These are phyloP conservation scores for Alternaria gaisen DNA, from an alignment of 2,329 filamentous ascomycete species.

Conservation along the genomic window DNA sequence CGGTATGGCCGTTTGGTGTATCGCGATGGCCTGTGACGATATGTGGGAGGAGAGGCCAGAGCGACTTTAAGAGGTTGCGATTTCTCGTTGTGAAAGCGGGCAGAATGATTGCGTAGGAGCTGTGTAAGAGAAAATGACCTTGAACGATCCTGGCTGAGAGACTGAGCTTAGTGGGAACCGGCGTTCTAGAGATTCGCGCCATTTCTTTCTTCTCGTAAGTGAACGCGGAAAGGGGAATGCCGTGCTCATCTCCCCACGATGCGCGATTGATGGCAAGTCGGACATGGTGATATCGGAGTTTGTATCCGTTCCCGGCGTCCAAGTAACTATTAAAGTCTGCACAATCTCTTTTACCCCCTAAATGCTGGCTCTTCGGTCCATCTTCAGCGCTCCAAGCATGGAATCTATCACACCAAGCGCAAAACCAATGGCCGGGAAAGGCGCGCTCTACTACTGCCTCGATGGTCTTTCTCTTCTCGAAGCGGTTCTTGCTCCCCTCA, in stretches of 20 bases:
- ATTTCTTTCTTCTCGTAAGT: constrained; percentile 15
- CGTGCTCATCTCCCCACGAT: constrained; percentile 32
- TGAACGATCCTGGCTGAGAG: constrained; percentile 25
- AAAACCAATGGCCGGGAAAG: constrained; percentile 45
- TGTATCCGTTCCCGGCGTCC: constrained; percentile 25
- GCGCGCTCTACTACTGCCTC: constrained; percentile 43
- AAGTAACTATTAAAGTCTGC: constrained; percentile 40
- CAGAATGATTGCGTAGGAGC: constrained; percentile 28
- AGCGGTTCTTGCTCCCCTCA: constrained; percentile 18
- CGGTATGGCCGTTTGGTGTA: constrained; percentile 31
- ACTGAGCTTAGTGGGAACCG: constrained; percentile 21
- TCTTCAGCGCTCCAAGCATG: constrained; percentile 29
- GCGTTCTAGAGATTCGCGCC: constrained; percentile 25
- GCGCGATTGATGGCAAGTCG: constrained; percentile 36
- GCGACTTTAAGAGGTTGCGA: constrained; percentile 19
- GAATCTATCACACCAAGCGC: constrained; percentile 47
- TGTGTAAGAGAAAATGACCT: constrained; percentile 30
- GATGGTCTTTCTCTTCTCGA: constrained; percentile 34
- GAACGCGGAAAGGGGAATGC: constrained; percentile 33
- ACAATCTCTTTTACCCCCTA: constrained; percentile 26
- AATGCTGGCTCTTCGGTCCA: constrained; percentile 15
- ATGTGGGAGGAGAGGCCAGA: constrained; percentile 37
- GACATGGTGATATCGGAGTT: constrained; percentile 41
- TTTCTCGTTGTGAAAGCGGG: constrained; percentile 17
- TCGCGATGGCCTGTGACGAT: constrained; percentile 38